Evolutionary conservation across 805 yeast species (phyloP), one percentile per base, ranked within the genome.

Genomic region (Cyberlindnera meyerae): DNA sequence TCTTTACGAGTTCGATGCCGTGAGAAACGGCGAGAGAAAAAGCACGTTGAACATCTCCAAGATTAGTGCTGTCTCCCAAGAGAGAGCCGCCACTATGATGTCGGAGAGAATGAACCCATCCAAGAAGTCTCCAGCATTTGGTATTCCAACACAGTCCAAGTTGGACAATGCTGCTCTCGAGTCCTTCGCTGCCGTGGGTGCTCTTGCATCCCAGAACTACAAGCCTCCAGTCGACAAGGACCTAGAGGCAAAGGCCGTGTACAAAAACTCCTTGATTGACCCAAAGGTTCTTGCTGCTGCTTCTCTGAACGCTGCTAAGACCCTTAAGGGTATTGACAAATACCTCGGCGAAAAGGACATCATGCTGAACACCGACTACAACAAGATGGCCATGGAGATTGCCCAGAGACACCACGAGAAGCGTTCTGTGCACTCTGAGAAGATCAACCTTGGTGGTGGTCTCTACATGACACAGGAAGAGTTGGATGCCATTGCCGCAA

Each of bases 371-470:
- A 75, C 75, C 13, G 77, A 72, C 31, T 71, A 65, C 54, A 86
- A 86, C 63, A 76, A 77, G 45, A 73, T 73, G 45, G 97, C 96
- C 2, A 70, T 82, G 36, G 78, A 79, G 21, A 63, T 83, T 44
- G 96, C 96, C 3, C 83, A 82, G 55, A 72, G 73, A 44, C 77
- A 77, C 51, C 66, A 73, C 31, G 75, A 73, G 33, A 77, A 75
- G 55, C 72, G 90, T 52, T 48, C 54, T 33, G 66, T 69, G 1
- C 36, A 39, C 43, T 56, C 65, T 44, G 77, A 79, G 45, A 74
- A 79, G 57, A 66, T 87, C 50, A 71, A 86, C 53, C 63, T 90
- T 44, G 98, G 98, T 42, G 96, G 95, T 44, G 97, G 97, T 2
- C 69, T 85, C 40, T 75, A 71, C 52, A 76, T 90, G 72, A 68